Percentiles rank a stretch among this genome's conserved stretches.
phyloP scores from a whole-genome alignment of 2,329 filamentous ascomycete genomes.

The Bipolaris victoriae region DNA sequence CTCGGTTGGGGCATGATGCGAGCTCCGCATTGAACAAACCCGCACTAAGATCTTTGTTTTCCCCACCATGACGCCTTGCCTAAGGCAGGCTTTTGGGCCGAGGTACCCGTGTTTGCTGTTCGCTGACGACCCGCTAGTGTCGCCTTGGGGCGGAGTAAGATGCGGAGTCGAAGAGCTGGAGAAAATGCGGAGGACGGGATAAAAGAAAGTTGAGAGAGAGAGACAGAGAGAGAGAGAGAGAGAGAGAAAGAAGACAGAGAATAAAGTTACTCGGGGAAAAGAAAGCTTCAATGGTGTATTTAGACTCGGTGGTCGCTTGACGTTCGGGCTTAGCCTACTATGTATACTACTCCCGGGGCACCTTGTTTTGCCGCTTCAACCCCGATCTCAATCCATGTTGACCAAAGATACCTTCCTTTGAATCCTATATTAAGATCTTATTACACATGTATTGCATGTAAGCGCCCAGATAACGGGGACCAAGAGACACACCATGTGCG shows the following conservation, averaged over 20 bases:
- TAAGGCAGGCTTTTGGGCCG: conserved; percentile 1
- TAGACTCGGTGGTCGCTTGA: not conserved
- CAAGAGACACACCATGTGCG: not conserved
- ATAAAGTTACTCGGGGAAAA: not conserved
- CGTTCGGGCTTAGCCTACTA: not conserved
- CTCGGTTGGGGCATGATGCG: conserved; percentile 4
- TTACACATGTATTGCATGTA: not conserved
- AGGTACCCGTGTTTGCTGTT: conserved; percentile 4
- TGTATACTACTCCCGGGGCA: not conserved
- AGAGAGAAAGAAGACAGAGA: not conserved
- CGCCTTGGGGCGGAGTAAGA: not conserved
- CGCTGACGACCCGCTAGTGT: not conserved
- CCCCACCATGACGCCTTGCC: conserved; percentile 3
- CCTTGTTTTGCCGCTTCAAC: too few species aligned
- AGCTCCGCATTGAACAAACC: conserved; percentile 5
- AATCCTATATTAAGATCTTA: not conserved
- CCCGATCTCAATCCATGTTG: not conserved
- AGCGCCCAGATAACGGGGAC: not conserved
- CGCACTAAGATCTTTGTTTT: conserved; percentile 3
- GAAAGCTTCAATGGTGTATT: not conserved
- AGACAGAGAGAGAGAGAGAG: not conserved
- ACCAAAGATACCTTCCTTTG: not conserved
- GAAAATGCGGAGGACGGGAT: too few species aligned
- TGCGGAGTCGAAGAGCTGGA: not conserved
- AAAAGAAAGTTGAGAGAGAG: too few species aligned